These are phyloP conservation scores for Candolleomyces aberdarensis DNA, from an alignment of 768 basidiomycete genomes.

Conservation along the genomic window DNA sequence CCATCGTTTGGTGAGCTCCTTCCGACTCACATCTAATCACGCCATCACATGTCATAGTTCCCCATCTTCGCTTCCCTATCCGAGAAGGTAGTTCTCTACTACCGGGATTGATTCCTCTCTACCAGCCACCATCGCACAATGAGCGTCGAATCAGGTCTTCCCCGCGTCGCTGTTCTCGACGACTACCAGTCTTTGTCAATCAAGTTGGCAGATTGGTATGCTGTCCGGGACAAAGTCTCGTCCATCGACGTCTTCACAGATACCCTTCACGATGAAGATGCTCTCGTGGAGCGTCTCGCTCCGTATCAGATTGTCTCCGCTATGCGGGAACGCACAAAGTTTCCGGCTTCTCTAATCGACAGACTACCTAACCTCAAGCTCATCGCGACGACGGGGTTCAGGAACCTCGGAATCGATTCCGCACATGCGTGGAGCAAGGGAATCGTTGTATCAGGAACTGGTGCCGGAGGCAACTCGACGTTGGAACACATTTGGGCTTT, in stretches of 20 bases:
- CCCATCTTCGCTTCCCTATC: neutral
- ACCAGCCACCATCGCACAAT: neutral
- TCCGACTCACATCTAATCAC: too few species aligned
- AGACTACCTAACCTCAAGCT: conserved; percentile 57
- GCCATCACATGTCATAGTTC: too few species aligned
- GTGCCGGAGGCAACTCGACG: conserved; percentile 42
- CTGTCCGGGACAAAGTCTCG: conserved; percentile 29
- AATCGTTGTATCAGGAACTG: conserved; percentile 52
- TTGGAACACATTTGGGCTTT: conserved; percentile 66
- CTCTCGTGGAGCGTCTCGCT: conserved; percentile 44
- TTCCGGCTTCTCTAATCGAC: conserved; percentile 45
- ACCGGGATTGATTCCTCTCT: neutral
- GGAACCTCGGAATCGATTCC: conserved; percentile 50
- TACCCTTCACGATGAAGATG: conserved; percentile 50
- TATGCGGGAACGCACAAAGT: conserved; percentile 66
- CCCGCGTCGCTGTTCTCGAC: conserved; percentile 54
- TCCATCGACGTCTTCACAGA: conserved; percentile 46
- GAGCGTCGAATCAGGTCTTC: conserved; percentile 1
- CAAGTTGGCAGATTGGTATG: conserved; percentile 51
- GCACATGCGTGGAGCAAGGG: conserved; percentile 43
- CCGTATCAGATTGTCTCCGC: conserved; percentile 56
- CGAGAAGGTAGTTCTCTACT: too few species aligned
- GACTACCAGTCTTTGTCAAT: conserved; percentile 56
- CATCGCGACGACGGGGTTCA: conserved; percentile 54
- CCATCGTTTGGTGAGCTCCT: neutral